Evolutionary conservation across 805 yeast species (phyloP), one percentile per base, ranked within the genome.

Genomic region (Saccharomycopsis lassenensis): DNA sequence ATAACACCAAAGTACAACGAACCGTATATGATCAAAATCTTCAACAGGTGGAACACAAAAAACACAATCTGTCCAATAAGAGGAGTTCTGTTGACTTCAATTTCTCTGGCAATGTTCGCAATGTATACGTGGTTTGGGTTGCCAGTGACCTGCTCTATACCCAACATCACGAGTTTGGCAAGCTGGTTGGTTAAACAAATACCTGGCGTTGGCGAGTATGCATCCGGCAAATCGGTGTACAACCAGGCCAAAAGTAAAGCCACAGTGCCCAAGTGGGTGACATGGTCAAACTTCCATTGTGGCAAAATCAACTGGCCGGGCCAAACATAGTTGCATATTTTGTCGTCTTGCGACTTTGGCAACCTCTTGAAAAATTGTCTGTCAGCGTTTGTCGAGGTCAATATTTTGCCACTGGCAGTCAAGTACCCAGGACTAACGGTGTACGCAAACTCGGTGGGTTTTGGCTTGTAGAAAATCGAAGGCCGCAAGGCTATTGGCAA

Each of bases 281-380:
- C 58, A 19, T 57, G 48, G 49, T 71, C 63, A 41, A 59, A 59
- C 42, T 63, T 59, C 86, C 93, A 84, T 18, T 64, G 56, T 3
- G 95, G 95, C 14, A 79, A 50, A 40, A 91, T 62, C 56, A 91
- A 69, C 62, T 89, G 96, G 24, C 95, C 95, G 12, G 95, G 95
- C 84, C 93, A 78, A 36, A 73, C 67, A 35, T 70, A 70, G 21
- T 78, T 77, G 36, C 65, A 57, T 38, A 86, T 63, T 24, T 60
- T 46, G 20, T 62, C 67, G 3, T 29, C 20, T 26, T 43, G 46
- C 10, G 28, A 16, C 15, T 33, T 35, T 19, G 44, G 46, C 14
- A 15, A 23, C 24, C 35, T 33, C 32, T 26, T n/a, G 29, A 51
- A 55, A 8, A 11, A 34, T 15, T 58, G 50, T n/a, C 60, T 52